Evolutionary conservation across 495 filamentous ascomycete species (phyloP).

Genomic region (Trichoderma asperelloides): DNA sequence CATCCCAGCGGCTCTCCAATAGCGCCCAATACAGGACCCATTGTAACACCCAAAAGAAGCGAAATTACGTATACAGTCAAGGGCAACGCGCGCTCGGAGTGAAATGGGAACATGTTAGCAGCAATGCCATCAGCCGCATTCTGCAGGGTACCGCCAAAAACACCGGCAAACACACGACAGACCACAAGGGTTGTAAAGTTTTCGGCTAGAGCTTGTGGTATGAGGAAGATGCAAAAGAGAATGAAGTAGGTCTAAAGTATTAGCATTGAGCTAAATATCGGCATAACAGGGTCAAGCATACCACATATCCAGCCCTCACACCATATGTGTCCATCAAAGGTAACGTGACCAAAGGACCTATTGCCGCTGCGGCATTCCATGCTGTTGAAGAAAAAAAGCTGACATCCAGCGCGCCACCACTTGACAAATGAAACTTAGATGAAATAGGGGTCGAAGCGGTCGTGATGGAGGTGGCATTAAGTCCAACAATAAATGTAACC

Average conservation of each 20-base stretch:
- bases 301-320: not conserved
- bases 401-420: not conserved
- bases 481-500: not conserved
- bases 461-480: not conserved
- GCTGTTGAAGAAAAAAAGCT: not conserved
- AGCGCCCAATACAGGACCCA: not conserved
- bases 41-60: not conserved
- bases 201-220: not conserved
- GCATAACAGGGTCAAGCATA: not conserved
- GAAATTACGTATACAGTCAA: not conserved
- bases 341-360: not conserved
- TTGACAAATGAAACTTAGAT: not conserved
- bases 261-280: too few species aligned
- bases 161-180: not conserved
- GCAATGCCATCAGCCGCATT: not conserved
- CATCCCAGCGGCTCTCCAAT: not conserved
- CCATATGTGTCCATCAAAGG: not conserved
- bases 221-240: not conserved
- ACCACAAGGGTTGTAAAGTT: not conserved
- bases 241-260: not conserved
- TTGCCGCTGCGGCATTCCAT: not conserved
- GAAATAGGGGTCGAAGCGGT: not conserved
- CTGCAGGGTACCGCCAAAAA: not conserved
- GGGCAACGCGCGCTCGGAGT: not conserved
- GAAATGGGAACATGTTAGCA: not conserved